Percentiles rank a stretch among this genome's conserved stretches.
Evolutionary conservation across 805 yeast species (phyloP).

Genomic region (Metschnikowia corniflorae): DNA sequence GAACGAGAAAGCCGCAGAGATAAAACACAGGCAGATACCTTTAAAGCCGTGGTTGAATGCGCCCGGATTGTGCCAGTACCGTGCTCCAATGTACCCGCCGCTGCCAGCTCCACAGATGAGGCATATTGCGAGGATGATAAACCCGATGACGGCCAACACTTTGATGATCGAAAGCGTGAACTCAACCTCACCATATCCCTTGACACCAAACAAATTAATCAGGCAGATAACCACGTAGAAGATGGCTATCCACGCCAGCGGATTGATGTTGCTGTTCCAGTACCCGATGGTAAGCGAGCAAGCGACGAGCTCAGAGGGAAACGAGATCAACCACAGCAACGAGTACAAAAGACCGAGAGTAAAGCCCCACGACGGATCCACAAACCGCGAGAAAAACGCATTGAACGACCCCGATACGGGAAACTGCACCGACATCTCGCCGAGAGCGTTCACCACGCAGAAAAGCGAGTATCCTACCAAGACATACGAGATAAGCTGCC

Average conservation of each 20-base stretch:
- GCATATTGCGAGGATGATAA: conserved; percentile 30
- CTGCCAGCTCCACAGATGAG: conserved; percentile 42
- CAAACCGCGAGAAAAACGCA: conserved; percentile 20
- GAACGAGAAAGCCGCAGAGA: conserved; percentile 56
- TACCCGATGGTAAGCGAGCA: conserved; percentile 34
- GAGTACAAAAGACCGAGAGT: conserved; percentile 25
- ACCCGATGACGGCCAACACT: conserved; percentile 27
- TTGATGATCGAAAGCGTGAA: conserved; percentile 25
- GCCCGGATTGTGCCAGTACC: conserved; percentile 53
- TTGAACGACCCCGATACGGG: conserved; percentile 23
- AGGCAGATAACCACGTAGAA: conserved; percentile 31
- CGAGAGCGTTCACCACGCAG: conserved; percentile 21
- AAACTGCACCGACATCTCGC: conserved; percentile 22
- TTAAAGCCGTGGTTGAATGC: conserved; percentile 52
- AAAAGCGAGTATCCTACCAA: conserved; percentile 20
- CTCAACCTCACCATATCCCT: conserved; percentile 28
- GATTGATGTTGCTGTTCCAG: conserved; percentile 31
- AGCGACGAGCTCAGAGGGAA: conserved; percentile 31
- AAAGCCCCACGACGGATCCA: conserved; percentile 23
- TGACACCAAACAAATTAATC: conserved; percentile 37
- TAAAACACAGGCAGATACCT: conserved; percentile 51
- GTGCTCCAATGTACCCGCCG: conserved; percentile 47
- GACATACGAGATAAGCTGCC: conserved; percentile 18
- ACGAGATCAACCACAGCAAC: conserved; percentile 31
- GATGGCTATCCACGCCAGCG: conserved; percentile 37